phyloP scores from a whole-genome alignment of 2,329 filamentous ascomycete species.

The Botrytis squamosa region DNA sequence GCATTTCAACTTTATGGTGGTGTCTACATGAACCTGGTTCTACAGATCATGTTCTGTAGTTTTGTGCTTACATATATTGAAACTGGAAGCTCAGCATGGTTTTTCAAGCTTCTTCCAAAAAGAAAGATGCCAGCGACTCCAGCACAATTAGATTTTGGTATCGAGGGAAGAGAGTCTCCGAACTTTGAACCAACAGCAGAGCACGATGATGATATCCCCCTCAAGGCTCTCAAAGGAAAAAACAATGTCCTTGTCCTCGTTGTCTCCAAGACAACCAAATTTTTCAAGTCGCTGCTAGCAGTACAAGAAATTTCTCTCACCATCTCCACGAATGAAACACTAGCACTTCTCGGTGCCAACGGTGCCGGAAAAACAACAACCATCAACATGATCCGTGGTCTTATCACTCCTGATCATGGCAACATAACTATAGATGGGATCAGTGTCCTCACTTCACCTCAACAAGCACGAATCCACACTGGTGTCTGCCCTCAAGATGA shows the following conservation, averaged over 20 bases:
- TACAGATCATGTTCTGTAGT: conserved; percentile 29
- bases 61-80: not conserved
- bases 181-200: not conserved
- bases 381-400: conserved; percentile 64
- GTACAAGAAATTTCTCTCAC: conserved; percentile 65
- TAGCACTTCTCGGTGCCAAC: conserved; percentile 64
- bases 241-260: not conserved
- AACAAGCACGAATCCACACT: conserved; percentile 32
- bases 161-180: not conserved
- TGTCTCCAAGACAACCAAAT: not conserved
- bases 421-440: conserved; percentile 61
- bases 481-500: conserved; percentile 42
- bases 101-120: not conserved
- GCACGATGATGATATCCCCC: not conserved
- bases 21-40: conserved; percentile 32
- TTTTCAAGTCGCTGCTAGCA: conserved; percentile 39
- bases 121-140: not conserved
- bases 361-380: conserved; percentile 65
- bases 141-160: not conserved
- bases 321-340: conserved; percentile 58
- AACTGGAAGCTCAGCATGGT: not conserved
- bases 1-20: conserved; percentile 33
- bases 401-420: conserved; percentile 56
- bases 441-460: conserved; percentile 44
- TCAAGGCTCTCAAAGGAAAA: not conserved